Evolutionary conservation across 31 red algal species (phyloP).

Genomic region (Endocladia muricata): DNA sequence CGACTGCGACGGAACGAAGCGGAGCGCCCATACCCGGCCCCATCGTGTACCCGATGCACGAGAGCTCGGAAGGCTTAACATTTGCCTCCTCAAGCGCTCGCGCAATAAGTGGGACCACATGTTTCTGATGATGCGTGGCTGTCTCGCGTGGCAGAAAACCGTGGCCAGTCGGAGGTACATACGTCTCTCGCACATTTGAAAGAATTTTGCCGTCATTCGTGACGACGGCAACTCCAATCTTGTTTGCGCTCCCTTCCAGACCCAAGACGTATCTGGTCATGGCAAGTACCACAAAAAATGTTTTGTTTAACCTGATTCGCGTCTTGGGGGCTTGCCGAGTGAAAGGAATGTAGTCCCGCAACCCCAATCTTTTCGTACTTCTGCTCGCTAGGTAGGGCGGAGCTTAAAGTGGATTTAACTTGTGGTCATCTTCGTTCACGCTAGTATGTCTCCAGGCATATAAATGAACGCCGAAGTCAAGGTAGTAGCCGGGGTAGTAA

Average conservation of each 20-base stretch:
- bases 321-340: too few relatives aligned
- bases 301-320: too few relatives aligned
- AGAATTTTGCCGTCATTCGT: conserved; percentile 66
- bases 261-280: conserved; percentile 54
- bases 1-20: conserved; percentile 85
- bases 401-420: too few relatives aligned
- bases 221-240: conserved; percentile 98
- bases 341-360: too few relatives aligned
- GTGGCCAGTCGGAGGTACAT: conserved; percentile 76
- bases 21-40: conserved; percentile 99
- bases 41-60: conserved; percentile 81
- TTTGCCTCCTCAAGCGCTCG: conserved; percentile 67
- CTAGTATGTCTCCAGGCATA: too few relatives aligned
- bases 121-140: conserved; percentile 85
- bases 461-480: too few relatives aligned
- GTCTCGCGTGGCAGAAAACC: conserved; percentile 96
- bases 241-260: conserved; percentile 97
- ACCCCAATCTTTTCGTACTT: too few relatives aligned
- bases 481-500: too few relatives aligned
- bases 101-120: conserved; percentile 69
- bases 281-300: too few relatives aligned
- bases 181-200: conserved; percentile 91
- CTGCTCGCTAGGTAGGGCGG: too few relatives aligned
- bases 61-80: conserved; percentile 47
- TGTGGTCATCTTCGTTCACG: too few relatives aligned